Evolutionary conservation across 805 yeast species (phyloP).

Genomic region (Candida palmyrensis): DNA sequence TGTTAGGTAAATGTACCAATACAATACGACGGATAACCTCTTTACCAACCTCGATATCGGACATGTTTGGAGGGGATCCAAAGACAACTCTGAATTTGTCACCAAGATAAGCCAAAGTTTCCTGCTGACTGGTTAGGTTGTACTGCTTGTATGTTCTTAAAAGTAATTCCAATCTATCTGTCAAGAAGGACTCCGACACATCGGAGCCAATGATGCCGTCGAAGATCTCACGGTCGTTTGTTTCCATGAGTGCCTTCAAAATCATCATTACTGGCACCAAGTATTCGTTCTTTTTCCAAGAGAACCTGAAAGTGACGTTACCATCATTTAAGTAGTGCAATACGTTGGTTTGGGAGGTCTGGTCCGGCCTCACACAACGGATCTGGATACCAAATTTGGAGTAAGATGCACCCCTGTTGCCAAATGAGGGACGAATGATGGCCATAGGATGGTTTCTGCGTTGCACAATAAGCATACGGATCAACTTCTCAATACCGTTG

Average conservation of each 20-base stretch:
- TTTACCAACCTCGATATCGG: conserved; percentile 88
- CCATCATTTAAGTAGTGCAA: conserved; percentile 94
- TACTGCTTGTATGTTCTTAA: conserved; percentile 84
- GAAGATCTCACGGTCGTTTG: conserved; percentile 91
- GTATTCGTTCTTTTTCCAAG: conserved; percentile 96
- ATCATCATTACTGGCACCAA: conserved; percentile 91
- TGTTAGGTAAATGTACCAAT: conserved; percentile 74
- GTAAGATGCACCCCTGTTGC: conserved; percentile 89
- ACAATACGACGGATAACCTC: conserved; percentile 81
- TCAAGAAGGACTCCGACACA: conserved; percentile 80
- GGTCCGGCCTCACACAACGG: conserved; percentile 92
- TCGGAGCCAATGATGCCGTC: conserved; percentile 95
- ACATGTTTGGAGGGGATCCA: conserved; percentile 80
- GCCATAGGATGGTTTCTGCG: conserved; percentile 99
- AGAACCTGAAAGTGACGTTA: conserved; percentile 91
- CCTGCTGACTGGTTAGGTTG: conserved; percentile 71
- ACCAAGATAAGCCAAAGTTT: conserved; percentile 91
- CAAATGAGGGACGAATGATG: conserved; percentile 88
- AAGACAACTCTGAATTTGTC: conserved; percentile 93
- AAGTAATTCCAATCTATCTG: conserved; percentile 94
- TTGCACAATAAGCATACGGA: conserved; percentile 97
- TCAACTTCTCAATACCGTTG: conserved; percentile 93
- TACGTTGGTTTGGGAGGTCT: conserved; percentile 96
- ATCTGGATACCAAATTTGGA: conserved; percentile 90
- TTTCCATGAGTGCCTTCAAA: conserved; percentile 82